phyloP scores from a whole-genome alignment of 2,329 filamentous ascomycete species.

The Sclerotinia sclerotiorum region DNA sequence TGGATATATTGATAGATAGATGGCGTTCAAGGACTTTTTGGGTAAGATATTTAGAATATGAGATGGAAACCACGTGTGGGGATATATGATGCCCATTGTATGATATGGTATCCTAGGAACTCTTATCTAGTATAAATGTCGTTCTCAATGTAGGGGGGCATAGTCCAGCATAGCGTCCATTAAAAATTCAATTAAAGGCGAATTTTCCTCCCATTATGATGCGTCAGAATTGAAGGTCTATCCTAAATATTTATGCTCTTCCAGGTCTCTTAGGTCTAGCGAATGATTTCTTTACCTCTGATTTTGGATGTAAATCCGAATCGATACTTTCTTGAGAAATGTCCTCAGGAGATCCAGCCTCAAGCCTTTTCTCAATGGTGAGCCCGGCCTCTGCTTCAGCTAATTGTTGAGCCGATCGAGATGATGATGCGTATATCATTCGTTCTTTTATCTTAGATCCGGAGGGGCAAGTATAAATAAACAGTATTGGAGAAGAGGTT shows the following conservation, averaged over 20 bases:
- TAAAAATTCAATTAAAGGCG: conserved; percentile 18
- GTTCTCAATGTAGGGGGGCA: conserved; percentile 13
- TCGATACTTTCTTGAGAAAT: conserved; percentile 65
- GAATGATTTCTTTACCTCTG: conserved; percentile 66
- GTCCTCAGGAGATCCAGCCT: conserved; percentile 66
- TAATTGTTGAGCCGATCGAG: conserved; percentile 63
- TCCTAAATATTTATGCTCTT: conserved; percentile 32
- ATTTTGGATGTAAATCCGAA: conserved; percentile 67
- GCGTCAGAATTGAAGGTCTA: background rate
- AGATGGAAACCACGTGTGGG: background rate
- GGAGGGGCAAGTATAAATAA: conserved; percentile 79
- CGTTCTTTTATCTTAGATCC: conserved; percentile 75
- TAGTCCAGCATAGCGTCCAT: conserved; percentile 29
- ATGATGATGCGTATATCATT: conserved; percentile 79
- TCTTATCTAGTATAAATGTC: background rate
- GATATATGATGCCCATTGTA: background rate
- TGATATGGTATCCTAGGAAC: background rate
- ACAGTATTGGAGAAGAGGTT: conserved; percentile 62
- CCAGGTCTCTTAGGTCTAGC: conserved; percentile 78
- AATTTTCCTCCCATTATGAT: background rate
- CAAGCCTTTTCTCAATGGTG: conserved; percentile 67
- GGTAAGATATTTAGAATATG: background rate
- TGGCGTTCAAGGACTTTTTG: background rate
- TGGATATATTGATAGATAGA: background rate
- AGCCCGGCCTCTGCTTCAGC: conserved; percentile 67